A percentile compares a stretch with the other conserved stretches of the same genome.
Evolutionary conservation across 2,329 filamentous ascomycete species (phyloP).

Genomic region (Coniochaeta hoffmannii): DNA sequence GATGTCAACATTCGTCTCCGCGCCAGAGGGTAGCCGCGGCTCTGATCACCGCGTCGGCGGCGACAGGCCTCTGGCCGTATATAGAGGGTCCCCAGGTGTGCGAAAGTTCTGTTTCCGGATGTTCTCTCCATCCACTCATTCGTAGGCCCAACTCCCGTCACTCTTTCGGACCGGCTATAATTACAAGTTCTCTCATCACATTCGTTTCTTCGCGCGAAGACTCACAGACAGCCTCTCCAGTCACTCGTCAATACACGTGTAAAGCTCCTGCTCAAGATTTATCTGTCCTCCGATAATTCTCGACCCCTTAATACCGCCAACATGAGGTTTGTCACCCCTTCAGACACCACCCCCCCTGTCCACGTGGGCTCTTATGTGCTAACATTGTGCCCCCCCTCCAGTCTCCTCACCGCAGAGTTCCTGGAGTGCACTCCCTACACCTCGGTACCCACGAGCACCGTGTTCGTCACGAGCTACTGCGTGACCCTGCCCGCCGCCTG

Average conservation of each 20-base stretch:
- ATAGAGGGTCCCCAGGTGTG: not conserved
- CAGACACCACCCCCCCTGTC: not conserved
- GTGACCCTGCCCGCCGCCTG: constrained; percentile 28
- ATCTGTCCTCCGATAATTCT: not conserved
- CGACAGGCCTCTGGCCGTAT: not conserved
- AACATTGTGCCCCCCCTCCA: not conserved
- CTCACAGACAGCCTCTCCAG: not conserved
- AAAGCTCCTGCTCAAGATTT: not conserved
- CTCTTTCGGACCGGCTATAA: constrained; percentile 4
- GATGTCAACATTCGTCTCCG: not conserved
- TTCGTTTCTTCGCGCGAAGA: not conserved
- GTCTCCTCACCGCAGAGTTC: constrained; percentile 1
- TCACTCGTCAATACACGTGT: not conserved
- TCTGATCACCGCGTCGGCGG: not conserved
- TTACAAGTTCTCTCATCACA: constrained; percentile 2
- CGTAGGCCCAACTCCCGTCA: constrained; percentile 5
- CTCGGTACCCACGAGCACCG: not conserved
- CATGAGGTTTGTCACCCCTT: constrained; percentile 10
- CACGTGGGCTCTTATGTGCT: no score
- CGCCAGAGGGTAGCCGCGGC: not conserved
- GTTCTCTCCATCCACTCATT: constrained; percentile 1
- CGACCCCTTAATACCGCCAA: constrained; percentile 5
- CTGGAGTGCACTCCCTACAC: constrained; percentile 2
- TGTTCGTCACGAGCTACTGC: constrained; percentile 29
- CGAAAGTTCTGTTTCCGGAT: constrained; percentile 4